Conservation (phyloP, 208 protist species). For the Naegleria gruberi region DNA sequence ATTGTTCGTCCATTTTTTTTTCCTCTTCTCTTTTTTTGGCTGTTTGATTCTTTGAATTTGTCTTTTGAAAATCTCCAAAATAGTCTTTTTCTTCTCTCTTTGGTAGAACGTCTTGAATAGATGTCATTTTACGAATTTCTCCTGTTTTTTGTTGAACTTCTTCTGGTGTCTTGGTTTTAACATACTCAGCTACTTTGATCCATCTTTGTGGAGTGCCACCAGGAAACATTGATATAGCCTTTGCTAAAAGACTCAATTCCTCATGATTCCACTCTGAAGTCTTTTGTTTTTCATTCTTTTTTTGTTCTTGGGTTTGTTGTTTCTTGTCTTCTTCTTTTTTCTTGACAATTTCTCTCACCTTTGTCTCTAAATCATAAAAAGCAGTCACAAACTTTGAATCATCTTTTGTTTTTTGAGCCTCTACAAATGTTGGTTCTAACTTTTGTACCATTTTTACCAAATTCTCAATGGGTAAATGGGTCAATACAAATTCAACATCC, state of each 20-base stretch:
- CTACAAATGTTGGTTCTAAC: background rate
- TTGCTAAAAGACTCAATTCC: slow-evolving; percentile 77
- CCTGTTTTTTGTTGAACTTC: background rate
- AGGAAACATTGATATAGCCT: slow-evolving; percentile 83
- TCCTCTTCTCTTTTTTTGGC: slow-evolving; percentile 23
- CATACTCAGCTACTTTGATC: slow-evolving; percentile 63
- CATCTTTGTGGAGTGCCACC: slow-evolving; percentile 78
- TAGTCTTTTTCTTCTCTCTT: slow-evolving; percentile 74
- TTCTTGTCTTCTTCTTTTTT: background rate
- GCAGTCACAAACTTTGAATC: background rate
- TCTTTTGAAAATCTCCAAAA: slow-evolving; percentile 40
- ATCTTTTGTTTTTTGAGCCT: background rate
- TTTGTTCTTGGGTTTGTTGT: background rate
- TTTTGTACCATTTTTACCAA: background rate
- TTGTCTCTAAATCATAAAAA: background rate
- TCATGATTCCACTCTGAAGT: slow-evolving; percentile 69
- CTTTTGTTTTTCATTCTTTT: slow-evolving; percentile 20
- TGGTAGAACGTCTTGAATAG: slow-evolving; percentile 71
- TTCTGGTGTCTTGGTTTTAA: slow-evolving; percentile 28
- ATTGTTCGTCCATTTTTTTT: slow-evolving; percentile 1
- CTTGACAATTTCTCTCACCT: background rate
- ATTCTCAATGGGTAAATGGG: slow-evolving; percentile 15
- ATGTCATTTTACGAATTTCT: slow-evolving; percentile 59
- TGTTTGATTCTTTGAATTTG: slow-evolving; percentile 29
- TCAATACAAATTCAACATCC: slow-evolving; percentile 35